Conservation (phyloP, 805 yeast species). For the Candida cerambycidarum region DNA sequence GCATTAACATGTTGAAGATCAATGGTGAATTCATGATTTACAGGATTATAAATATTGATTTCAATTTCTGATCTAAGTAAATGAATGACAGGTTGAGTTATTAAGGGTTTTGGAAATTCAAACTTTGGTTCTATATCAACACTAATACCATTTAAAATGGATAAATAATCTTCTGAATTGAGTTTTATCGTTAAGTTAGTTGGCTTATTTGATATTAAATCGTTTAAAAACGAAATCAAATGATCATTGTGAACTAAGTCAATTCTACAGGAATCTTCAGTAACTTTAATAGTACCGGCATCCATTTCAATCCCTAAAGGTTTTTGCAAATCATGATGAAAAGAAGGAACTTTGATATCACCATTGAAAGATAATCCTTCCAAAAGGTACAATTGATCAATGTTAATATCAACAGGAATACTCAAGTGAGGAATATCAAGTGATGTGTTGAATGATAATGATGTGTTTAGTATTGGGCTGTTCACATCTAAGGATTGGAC, state of each 20-base stretch:
- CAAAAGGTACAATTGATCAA: conserved; percentile 20
- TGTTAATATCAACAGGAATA: conserved; percentile 14
- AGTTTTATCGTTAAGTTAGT: not conserved
- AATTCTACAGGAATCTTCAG: not conserved
- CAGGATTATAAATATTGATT: conserved; percentile 54
- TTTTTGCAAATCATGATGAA: not conserved
- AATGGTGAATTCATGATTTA: conserved; percentile 44
- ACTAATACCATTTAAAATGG: not conserved
- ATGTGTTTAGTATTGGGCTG: conserved; percentile 3
- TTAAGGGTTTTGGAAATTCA: conserved; percentile 24
- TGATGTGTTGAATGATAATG: not conserved
- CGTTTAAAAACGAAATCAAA: conserved; percentile 5
- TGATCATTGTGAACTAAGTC: not conserved
- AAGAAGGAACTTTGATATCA: conserved; percentile 3
- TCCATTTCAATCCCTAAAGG: not conserved
- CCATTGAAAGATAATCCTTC: conserved; percentile 1
- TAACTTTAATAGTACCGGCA: conserved; percentile 7
- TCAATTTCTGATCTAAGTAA: conserved; percentile 55
- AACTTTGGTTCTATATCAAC: conserved; percentile 1
- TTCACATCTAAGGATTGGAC: conserved; percentile 1
- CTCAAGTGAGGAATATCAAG: not conserved
- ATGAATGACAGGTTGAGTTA: conserved; percentile 53
- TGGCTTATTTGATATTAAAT: conserved; percentile 7
- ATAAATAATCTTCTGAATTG: not conserved
- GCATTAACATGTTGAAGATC: conserved; percentile 49